Evolutionary conservation across 73 alveolate species (phyloP).

Genomic region (Paramecium sexaurelia): DNA sequence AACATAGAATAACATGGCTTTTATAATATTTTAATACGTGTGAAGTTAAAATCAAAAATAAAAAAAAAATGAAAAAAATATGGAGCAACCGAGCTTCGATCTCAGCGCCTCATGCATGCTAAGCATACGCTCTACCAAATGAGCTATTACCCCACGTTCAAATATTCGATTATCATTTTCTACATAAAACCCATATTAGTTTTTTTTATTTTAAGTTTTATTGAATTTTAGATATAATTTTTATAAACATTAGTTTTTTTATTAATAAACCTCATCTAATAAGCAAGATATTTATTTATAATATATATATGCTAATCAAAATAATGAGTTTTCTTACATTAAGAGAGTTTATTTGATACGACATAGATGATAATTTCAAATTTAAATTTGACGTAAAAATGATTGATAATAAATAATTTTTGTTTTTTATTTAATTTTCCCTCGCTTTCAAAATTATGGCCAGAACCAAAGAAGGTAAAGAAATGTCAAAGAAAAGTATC

Average conservation of each 20-base stretch:
- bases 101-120: conserved; percentile 65
- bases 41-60: background rate
- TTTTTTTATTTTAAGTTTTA: background rate
- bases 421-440: background rate
- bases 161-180: background rate
- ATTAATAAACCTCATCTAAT: too few relatives aligned
- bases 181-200: background rate
- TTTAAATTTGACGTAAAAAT: background rate
- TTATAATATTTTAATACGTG: background rate
- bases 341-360: background rate
- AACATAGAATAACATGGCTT: background rate
- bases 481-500: background rate
- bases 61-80: background rate
- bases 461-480: background rate
- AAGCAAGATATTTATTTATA: too few relatives aligned
- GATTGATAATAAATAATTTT: background rate
- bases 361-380: background rate
- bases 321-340: background rate
- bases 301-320: too few relatives aligned
- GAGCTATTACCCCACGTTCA: conserved; percentile 60
- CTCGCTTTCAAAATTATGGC: background rate
- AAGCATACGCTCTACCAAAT: conserved; percentile 63
- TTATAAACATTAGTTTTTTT: too few relatives aligned
- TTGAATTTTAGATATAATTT: background rate
- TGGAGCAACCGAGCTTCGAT: conserved; percentile 64